A percentile compares a stretch with the other conserved stretches of the same genome.
phyloP scores from a whole-genome alignment of 768 basidiomycete genomes.

The Naganishia friedmannii region DNA sequence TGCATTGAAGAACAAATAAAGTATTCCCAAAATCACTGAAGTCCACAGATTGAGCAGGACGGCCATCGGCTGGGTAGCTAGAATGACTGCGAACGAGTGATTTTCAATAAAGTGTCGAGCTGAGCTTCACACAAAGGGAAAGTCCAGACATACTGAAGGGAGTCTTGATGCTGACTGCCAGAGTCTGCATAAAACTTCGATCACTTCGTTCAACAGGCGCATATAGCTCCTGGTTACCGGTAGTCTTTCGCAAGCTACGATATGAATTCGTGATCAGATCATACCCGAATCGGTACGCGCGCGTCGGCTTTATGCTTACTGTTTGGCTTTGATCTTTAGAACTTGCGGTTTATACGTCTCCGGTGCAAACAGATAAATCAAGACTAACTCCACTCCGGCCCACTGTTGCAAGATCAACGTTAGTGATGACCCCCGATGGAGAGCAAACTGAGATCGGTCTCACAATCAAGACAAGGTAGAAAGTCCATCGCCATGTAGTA shows the following conservation, averaged over 20 bases:
- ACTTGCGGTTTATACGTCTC: slow-evolving; percentile 70
- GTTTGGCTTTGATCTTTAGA: slow-evolving; percentile 61
- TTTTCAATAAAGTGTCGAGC: neutral
- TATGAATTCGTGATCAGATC: neutral
- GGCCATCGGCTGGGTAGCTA: slow-evolving; percentile 71
- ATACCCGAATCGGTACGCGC: neutral
- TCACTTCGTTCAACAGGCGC: slow-evolving; percentile 62
- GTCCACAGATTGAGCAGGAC: slow-evolving; percentile 70
- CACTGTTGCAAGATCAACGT: slow-evolving; percentile 53
- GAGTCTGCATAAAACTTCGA: slow-evolving; percentile 55
- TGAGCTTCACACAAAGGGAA: neutral
- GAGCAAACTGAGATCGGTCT: neutral
- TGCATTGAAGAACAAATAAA: slow-evolving; percentile 62
- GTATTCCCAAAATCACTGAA: slow-evolving; percentile 55
- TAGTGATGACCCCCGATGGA: neutral
- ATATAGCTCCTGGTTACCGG: slow-evolving; percentile 60
- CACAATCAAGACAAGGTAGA: slow-evolving; percentile 62
- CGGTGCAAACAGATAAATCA: slow-evolving; percentile 63
- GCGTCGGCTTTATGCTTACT: slow-evolving; percentile 48
- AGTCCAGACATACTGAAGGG: slow-evolving; percentile 65
- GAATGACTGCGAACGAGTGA: slow-evolving; percentile 49
- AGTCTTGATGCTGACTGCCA: slow-evolving; percentile 63
- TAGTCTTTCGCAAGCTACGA: slow-evolving; percentile 59
- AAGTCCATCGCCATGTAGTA: slow-evolving; percentile 65
- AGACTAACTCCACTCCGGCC: slow-evolving; percentile 60